Evolutionary conservation across 179 eudicot genomes (phyloP), one percentile per base, ranked within the genome.

Genomic region (Drosera spatulata): DNA sequence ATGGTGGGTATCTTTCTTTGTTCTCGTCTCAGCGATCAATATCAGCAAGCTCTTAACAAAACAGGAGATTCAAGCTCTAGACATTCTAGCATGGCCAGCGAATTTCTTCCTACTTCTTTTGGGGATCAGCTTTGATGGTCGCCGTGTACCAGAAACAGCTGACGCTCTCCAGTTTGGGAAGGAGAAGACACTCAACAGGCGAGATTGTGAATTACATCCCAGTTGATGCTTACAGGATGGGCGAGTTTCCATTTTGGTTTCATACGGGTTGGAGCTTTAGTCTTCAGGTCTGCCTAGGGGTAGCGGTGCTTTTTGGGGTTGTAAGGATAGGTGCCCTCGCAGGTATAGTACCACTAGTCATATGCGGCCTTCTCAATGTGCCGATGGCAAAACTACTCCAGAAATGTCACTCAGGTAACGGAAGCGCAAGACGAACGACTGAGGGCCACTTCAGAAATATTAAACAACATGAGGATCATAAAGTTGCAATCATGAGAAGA

Each of bases 201-300:
- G 97, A 82, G 69, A 70, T 86, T 14, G 82, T 84, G 39, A 90
- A 90, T 60, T 89, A 84, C 64, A 81, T 89, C 0, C 77, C 85
- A 0, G 85, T 89, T 55, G 97, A 89, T 69, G 88, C 97, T 50
- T 89, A 89, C 53, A 65, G 97, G n/a, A 84, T 90, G 85, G 93
- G 97, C 33, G 33, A 22, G 33, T 22, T 22, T 22, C 33, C 33
- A 22, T 22, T 22, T 22, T 22, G 33, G 33, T 78, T 84, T 50
- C 95, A 90, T 51, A 10, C 66, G 1, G 71, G 65, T 5, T 86
- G 91, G 95, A 70, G 60, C 39, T 70, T 58, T 9, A 10, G 58
- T 5, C 6, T 84, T n/a, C 97, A 86, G 58, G 61, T 84, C n/a
- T 66, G 79, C 61, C 69, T 84, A 52, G 69, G 84, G 0, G 64